Base-by-base conservation (phyloP, 1,139 yeast species). In the Lodderomyces oxycetoniae region DNA sequence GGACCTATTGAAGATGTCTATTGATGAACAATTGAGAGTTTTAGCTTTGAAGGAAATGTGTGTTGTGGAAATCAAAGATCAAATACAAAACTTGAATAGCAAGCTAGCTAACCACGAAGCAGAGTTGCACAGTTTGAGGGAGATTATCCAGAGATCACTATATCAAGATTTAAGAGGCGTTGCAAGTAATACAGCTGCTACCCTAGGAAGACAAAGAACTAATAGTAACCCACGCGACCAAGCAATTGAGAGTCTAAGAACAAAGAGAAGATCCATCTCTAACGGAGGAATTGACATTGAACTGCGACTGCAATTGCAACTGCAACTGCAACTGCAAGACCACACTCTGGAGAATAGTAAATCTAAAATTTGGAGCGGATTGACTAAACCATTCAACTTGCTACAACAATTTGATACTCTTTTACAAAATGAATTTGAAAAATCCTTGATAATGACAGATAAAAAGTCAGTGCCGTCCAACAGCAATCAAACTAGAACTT, bases 331-430 rank as follows among this genome's bases (percentile, higher is more conserved):
- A 26, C 19, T 30, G 21, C 28, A 31, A 32, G 17, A 32, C 27
- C 14, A 27, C 14, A 10, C 9, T 10, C 9, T 7, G 10, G 22
- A 19, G 10, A 14, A 19, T 17, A 23, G 34, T 1, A 28, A 33
- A 35, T 55, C 62, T 19, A 52, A 57, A 21, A 35, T 67, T 16
- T 55, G 76, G 74, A 43, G 36, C 26, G 47, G 46, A 7, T 30
- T 45, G 20, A 34, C 76, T 10, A 79, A 74, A 45, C 86, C 89
- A 1, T 61, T 81, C 31, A 73, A 67, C 28, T 63, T 80, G 38
- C 66, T 82, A 29, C 85, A 79, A 45, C 87, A 79, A 42, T 71
- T 82, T 48, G 91, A 82, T 52, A 74, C 73, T 32, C 65, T 80
- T 58, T 59, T 82, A 19, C 86, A 77, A 49, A 71, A 67, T 37